Evolutionary conservation across 345 rosid species (phyloP).

Genomic region (Dipteronia dyeriana): DNA sequence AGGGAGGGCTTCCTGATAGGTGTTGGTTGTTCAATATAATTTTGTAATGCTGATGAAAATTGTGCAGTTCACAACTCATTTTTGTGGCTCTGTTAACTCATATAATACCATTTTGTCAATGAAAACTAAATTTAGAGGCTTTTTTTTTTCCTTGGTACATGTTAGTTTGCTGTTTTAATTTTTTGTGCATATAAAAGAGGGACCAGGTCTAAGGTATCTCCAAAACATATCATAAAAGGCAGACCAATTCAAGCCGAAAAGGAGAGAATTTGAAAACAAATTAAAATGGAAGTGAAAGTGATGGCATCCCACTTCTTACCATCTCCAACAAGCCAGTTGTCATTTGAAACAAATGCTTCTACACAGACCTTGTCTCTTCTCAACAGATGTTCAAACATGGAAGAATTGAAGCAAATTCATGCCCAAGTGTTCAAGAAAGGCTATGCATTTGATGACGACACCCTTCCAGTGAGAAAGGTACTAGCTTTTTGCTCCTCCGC

Average conservation of each 20-base stretch:
- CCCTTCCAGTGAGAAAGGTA: slow-evolving; percentile 42
- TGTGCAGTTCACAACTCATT: neutral
- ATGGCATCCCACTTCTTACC: slow-evolving; percentile 19
- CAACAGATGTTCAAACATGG: slow-evolving; percentile 48
- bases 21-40: neutral
- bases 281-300: neutral
- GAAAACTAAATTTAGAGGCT: neutral
- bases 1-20: neutral
- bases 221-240: neutral
- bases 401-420: slow-evolving; percentile 60
- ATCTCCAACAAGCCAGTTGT: slow-evolving; percentile 12
- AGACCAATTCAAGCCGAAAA: neutral
- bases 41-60: neutral
- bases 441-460: slow-evolving; percentile 25
- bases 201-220: slow-evolving; percentile 3
- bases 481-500: slow-evolving; percentile 42
- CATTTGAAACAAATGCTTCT: slow-evolving; percentile 22
- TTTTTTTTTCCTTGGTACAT: no score
- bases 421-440: slow-evolving; percentile 62
- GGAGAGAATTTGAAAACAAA: neutral
- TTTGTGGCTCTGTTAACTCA: neutral
- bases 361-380: slow-evolving; percentile 39
- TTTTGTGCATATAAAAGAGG: neutral
- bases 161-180: no score
- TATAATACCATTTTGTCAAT: neutral